Conservation (phyloP, 306 rosid genomes). For the Sechiopsis laciniata region DNA sequence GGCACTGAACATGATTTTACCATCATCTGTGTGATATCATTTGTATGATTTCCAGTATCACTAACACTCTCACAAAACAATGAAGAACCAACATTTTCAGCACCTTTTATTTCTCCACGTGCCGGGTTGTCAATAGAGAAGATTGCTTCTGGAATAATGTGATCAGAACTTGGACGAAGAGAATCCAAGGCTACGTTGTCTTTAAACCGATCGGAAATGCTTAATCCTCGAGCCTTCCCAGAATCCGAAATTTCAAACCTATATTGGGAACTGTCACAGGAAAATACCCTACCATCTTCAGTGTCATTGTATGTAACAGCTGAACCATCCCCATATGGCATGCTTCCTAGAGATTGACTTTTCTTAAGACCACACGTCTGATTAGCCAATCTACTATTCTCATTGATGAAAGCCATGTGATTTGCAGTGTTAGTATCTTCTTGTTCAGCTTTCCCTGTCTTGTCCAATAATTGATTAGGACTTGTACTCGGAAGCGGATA, state of each 20-base stretch:
- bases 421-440: constrained; percentile 23
- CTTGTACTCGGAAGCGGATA: constrained; percentile 27
- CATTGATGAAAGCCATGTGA: constrained; percentile 36
- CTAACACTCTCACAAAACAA: constrained; percentile 37
- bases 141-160: constrained; percentile 35
- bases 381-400: constrained; percentile 24
- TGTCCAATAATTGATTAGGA: constrained; percentile 26
- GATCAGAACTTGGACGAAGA: constrained; percentile 30
- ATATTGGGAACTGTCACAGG: constrained; percentile 17
- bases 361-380: constrained; percentile 37
- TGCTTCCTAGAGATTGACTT: constrained; percentile 60
- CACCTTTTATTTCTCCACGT: constrained; percentile 46
- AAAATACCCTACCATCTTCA: constrained; percentile 37
- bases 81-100: constrained; percentile 39
- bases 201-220: constrained; percentile 25
- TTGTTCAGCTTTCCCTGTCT: constrained; percentile 21
- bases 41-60: constrained; percentile 31
- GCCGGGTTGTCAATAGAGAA: constrained; percentile 45
- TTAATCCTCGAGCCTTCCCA: constrained; percentile 5
- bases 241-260: constrained; percentile 17
- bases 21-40: constrained; percentile 27
- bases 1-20: constrained; percentile 58
- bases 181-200: constrained; percentile 24
- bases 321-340: constrained; percentile 39
- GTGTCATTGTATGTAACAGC: constrained; percentile 26